Percentiles rank a stretch among this genome's conserved stretches.
Evolutionary conservation across 345 rosid species (phyloP).

Genomic region (Isatis tinctoria): DNA sequence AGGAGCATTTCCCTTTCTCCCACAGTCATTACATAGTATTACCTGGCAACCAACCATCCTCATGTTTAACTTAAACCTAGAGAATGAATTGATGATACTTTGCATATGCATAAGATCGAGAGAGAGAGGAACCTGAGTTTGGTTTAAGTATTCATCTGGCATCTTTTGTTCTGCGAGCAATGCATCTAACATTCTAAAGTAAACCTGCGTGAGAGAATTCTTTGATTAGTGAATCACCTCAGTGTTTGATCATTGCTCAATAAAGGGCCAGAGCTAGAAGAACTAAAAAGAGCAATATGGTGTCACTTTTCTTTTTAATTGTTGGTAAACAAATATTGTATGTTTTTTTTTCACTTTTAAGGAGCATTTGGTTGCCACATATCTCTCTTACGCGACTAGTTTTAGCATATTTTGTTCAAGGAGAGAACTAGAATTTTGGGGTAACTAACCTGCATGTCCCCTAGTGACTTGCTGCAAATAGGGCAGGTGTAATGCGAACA

Average conservation of each 20-base stretch:
- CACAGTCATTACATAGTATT: slow-evolving; percentile 64
- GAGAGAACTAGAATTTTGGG: background rate
- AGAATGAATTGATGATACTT: background rate
- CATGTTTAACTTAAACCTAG: background rate
- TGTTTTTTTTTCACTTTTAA: background rate
- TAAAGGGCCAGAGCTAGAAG: background rate
- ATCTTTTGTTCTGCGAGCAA: slow-evolving; percentile 63
- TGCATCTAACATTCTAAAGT: slow-evolving; percentile 76
- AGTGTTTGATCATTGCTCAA: background rate
- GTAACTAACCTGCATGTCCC: slow-evolving; percentile 73
- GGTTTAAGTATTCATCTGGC: slow-evolving; percentile 59
- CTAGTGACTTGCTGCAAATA: slow-evolving; percentile 78
- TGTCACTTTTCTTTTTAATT: background rate
- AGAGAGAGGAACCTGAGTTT: slow-evolving; percentile 53
- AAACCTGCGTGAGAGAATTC: slow-evolving; percentile 47
- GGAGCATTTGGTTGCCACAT: background rate
- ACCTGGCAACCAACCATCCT: slow-evolving; percentile 32
- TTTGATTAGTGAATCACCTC: background rate
- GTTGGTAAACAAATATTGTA: background rate
- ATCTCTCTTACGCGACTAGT: background rate
- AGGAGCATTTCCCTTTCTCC: slow-evolving; percentile 51
- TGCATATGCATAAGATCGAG: background rate
- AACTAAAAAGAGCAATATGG: background rate
- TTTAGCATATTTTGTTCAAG: background rate
- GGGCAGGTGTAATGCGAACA: slow-evolving; percentile 74